Percentiles rank a stretch among this genome's conserved stretches.
phyloP scores from a whole-genome alignment of 176 grass and related monocot genomes.

The Oryza nivara region DNA sequence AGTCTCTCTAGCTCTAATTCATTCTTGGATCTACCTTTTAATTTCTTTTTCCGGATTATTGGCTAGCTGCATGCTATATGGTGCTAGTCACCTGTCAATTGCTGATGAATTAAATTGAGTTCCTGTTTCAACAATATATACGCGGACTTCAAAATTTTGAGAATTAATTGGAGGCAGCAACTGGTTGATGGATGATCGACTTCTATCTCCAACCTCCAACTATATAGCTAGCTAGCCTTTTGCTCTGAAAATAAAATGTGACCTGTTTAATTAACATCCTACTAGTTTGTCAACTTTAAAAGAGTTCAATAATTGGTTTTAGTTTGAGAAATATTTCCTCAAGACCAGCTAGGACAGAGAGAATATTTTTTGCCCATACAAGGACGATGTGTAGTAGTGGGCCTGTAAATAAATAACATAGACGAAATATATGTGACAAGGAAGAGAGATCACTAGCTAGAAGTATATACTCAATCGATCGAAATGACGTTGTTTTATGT shows the following conservation, averaged over 20 bases:
- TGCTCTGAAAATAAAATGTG: too few species aligned
- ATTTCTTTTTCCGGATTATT: neutral
- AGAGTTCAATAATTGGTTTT: neutral
- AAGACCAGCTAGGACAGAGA: neutral
- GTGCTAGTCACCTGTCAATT: neutral
- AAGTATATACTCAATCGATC: slow-evolving; percentile 8
- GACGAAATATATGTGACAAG: neutral
- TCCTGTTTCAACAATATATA: neutral
- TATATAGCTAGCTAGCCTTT: too few species aligned
- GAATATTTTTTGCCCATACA: neutral
- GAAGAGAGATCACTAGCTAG: neutral
- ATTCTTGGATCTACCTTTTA: neutral
- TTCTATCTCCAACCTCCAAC: neutral
- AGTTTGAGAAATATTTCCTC: neutral
- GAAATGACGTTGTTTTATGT: slow-evolving; percentile 40
- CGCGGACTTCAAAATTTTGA: neutral
- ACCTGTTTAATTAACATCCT: too few species aligned
- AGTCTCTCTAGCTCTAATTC: neutral
- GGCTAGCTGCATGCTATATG: neutral
- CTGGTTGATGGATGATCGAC: neutral
- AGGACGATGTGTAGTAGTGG: neutral
- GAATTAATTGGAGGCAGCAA: neutral
- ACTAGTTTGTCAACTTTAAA: neutral
- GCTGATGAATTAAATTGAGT: slow-evolving; percentile 2
- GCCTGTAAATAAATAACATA: neutral